Percentiles rank a stretch among this genome's conserved stretches.
Conservation (phyloP, 768 basidiomycete species). For the Lentinula detonsa region DNA sequence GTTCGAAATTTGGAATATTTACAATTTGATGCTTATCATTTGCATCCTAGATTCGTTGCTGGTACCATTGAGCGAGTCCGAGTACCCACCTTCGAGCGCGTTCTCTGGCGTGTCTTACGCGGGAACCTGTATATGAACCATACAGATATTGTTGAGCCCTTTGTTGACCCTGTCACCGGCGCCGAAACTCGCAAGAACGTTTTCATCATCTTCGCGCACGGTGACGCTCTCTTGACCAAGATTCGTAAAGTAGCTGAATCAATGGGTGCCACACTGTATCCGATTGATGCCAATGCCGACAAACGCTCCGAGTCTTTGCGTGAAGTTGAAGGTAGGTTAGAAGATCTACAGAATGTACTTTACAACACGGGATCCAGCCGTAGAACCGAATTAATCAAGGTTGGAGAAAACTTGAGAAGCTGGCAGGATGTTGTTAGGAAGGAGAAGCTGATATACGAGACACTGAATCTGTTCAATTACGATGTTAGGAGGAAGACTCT, state of each 20-base stretch:
- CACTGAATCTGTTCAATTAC: conserved; percentile 92
- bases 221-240: conserved; percentile 86
- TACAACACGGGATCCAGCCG: conserved; percentile 86
- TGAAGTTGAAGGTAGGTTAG: conserved; percentile 82
- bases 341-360: conserved; percentile 84
- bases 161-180: conserved; percentile 81
- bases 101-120: conserved; percentile 95
- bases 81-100: conserved; percentile 91
- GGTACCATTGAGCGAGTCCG: conserved; percentile 94
- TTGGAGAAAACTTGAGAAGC: conserved; percentile 78
- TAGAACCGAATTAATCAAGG: conserved; percentile 71
- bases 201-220: conserved; percentile 99
- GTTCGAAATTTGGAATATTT: neutral
- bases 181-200: conserved; percentile 93
- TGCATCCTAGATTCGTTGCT: conserved; percentile 72
- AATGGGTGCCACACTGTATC: conserved; percentile 97
- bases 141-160: conserved; percentile 89
- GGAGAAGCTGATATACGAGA: conserved; percentile 96
- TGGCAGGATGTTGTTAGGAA: conserved; percentile 95
- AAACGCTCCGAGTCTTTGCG: conserved; percentile 87
- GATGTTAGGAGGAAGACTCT: conserved; percentile 91
- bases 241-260: conserved; percentile 98
- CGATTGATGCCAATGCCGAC: conserved; percentile 91
- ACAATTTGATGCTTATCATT: neutral
- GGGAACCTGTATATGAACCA: conserved; percentile 99